These are phyloP conservation scores for Parvularia atlantis DNA, from an alignment of 78 protist species.

Conservation along the genomic window DNA sequence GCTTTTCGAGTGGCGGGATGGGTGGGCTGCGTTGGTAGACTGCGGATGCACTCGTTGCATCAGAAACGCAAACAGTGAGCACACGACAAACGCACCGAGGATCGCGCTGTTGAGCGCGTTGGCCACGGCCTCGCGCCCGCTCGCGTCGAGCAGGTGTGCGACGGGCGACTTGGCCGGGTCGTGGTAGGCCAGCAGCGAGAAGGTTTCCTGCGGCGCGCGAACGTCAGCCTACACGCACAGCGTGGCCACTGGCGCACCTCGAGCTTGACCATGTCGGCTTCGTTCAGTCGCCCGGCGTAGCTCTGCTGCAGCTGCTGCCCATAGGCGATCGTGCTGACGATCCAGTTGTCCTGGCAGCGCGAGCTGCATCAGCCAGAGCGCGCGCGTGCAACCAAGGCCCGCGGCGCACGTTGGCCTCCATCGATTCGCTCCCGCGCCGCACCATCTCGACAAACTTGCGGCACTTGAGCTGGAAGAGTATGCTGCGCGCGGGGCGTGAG, in stretches of 20 bases:
- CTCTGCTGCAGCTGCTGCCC: conserved; percentile 25
- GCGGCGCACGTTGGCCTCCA: too few relatives aligned
- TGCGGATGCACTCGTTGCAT: background rate
- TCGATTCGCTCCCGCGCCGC: background rate
- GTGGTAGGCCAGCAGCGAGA: conserved; percentile 43
- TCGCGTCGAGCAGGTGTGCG: conserved; percentile 14
- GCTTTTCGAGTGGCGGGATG: background rate
- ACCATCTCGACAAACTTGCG: conserved; percentile 52
- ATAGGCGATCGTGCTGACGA: background rate
- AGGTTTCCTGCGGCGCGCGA: conserved; percentile 15
- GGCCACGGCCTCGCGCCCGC: conserved; percentile 42
- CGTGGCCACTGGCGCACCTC: background rate
- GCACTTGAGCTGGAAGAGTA: conserved; percentile 25
- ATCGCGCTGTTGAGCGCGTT: conserved; percentile 46
- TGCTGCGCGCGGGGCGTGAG: too few relatives aligned
- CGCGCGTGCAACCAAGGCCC: too few relatives aligned
- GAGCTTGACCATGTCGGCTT: background rate
- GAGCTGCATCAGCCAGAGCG: too few relatives aligned
- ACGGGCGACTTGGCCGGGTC: conserved; percentile 42
- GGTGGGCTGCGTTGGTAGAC: background rate
- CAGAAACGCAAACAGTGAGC: background rate
- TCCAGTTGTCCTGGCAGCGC: background rate
- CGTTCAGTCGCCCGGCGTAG: conserved; percentile 33
- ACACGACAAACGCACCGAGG: conserved; percentile 7
- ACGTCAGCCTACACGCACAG: conserved; percentile 2